These are phyloP conservation scores for Polysphondylium violaceum DNA, from an alignment of 78 protist genomes.

Conservation along the genomic window DNA sequence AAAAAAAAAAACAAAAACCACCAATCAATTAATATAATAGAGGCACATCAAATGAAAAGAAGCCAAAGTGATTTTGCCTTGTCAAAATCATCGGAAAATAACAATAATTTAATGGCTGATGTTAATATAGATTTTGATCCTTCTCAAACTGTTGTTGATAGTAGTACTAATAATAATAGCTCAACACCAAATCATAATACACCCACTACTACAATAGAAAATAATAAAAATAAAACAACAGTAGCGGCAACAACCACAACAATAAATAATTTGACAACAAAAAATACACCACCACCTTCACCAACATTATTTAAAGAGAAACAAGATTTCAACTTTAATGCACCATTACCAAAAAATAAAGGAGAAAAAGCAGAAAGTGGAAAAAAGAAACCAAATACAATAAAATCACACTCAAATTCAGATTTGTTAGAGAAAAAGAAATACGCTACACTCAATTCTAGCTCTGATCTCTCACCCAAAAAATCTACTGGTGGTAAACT, in stretches of 20 bases:
- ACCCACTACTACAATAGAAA: background rate
- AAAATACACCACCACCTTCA: background rate
- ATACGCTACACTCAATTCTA: background rate
- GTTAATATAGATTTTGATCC: background rate
- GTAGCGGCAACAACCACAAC: background rate
- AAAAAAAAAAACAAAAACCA: no score
- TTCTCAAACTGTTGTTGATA: background rate
- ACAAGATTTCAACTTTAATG: background rate
- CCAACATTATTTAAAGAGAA: background rate
- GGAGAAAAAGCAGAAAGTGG: slow-evolving; percentile 12
- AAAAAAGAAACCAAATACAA: slow-evolving; percentile 28
- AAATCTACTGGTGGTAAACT: slow-evolving; percentile 1
- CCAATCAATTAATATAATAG: no score
- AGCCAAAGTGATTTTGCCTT: slow-evolving; percentile 17
- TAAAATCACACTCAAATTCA: background rate
- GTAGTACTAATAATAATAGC: background rate
- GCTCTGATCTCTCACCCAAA: background rate
- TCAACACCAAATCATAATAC: background rate
- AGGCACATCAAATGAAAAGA: slow-evolving; percentile 24
- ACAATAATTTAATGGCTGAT: background rate
- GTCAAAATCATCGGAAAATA: slow-evolving; percentile 35
- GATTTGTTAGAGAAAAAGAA: slow-evolving; percentile 18
- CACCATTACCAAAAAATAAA: background rate
- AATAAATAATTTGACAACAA: background rate
- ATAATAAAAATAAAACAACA: background rate